Base-by-base conservation (phyloP, 345 rosid species). In the Populus nigra region DNA sequence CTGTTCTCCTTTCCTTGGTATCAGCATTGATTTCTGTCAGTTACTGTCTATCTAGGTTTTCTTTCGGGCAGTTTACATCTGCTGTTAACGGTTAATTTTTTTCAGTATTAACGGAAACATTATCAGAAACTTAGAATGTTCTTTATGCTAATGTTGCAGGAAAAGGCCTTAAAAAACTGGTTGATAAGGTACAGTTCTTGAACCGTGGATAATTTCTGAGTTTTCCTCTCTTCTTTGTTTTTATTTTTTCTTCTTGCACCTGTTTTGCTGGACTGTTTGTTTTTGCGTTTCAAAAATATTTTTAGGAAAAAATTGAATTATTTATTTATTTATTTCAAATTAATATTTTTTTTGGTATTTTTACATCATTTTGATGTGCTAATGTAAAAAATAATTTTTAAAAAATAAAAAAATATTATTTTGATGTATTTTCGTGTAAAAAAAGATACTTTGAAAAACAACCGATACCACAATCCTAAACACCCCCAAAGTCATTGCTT, bases 111-210 rank as follows among this genome's bases (percentile, higher is more conserved):
- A 18, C 49, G 45, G 33, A 36, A 49, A 76, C 22, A 53, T 41
- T 55, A 25, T 31, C 49, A 29, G 59, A 22, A 49, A 17, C 74
- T 81, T 72, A 45, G 31, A 35, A 31, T 71, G 74, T 69, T 78
- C 69, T 80, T 38, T 25, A 59, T 81, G 53, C 74, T 80, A 27
- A 79, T 86, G 77, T 79, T 90, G 78, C 88, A 92, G 98, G 91
- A 76, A 94, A 87, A 86, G 92, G 86, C 77, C 74, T 94, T 66
- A 87, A 86, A 77, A 90, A 82, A 78, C 83, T 87, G 83, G 85
- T 73, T 76, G 84, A 87, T 85, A 86, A 87, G 78, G 84, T 79
- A 78, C 91, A 89, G 89, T 90, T 91, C 41, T 74, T 72, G 47
- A 74, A 59, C 65, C 11, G 65, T 23, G 65, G 65, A 23, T n/a